Percentiles rank a stretch among this genome's conserved stretches.
Evolutionary conservation across 192 early-diverging fungal species (phyloP).

Genomic region (Coemansia sp.): DNA sequence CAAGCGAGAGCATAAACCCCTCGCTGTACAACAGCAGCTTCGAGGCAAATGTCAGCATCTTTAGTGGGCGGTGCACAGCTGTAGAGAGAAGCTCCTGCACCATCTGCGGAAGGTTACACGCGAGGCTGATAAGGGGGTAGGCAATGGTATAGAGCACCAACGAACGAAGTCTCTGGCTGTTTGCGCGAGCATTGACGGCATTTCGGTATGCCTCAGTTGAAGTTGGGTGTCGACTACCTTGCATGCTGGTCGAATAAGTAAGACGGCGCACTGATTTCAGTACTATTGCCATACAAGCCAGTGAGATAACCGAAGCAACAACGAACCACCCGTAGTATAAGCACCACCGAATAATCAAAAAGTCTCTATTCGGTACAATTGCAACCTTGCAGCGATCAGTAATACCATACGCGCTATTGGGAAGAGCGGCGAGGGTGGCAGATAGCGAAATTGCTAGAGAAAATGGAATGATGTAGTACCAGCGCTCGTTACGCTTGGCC

Average conservation of each 20-base stretch:
- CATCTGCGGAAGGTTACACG: conserved; percentile 48
- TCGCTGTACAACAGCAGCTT: conserved; percentile 37
- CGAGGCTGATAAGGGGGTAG: conserved; percentile 47
- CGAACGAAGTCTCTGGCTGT: conserved; percentile 52
- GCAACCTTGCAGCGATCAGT: conserved; percentile 29
- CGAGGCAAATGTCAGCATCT: conserved; percentile 19
- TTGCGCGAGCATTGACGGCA: conserved; percentile 52
- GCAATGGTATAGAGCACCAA: conserved; percentile 52
- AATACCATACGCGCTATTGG: conserved; percentile 36
- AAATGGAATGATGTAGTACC: conserved; percentile 54
- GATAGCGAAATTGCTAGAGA: conserved; percentile 36
- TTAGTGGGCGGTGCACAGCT: conserved; percentile 16
- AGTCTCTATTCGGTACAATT: conserved; percentile 22
- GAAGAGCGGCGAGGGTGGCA: conserved; percentile 32
- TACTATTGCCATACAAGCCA: conserved; percentile 48
- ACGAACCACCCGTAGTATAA: conserved; percentile 57
- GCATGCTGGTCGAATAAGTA: conserved; percentile 31
- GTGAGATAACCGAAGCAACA: conserved; percentile 37
- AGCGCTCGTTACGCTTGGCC: conserved; percentile 46
- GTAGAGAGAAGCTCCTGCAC: conserved; percentile 43
- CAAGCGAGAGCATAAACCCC: conserved; percentile 38
- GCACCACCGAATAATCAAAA: conserved; percentile 44
- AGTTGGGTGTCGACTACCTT: neutral
- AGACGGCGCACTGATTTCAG: conserved; percentile 35
- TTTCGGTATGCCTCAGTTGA: conserved; percentile 49